A percentile compares a stretch with the other conserved stretches of the same genome.
Evolutionary conservation across 305 asterid genomes (phyloP).

Genomic region (Fraxinus ornus): DNA sequence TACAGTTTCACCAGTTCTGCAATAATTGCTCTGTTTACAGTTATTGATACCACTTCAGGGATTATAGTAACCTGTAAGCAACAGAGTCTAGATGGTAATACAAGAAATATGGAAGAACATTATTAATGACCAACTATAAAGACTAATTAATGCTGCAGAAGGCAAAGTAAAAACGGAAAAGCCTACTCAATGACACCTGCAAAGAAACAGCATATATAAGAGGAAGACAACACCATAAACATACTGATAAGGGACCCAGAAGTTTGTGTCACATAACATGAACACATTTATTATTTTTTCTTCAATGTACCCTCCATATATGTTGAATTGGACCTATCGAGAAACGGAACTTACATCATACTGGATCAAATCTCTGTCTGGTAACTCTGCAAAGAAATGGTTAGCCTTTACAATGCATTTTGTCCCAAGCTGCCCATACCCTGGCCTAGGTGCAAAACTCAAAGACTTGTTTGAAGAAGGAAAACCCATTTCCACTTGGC

Average conservation of each 20-base stretch:
- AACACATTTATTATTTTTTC: slow-evolving; percentile 22
- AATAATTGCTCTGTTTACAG: slow-evolving; percentile 74
- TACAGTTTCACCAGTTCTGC: slow-evolving; percentile 79
- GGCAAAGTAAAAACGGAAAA: slow-evolving; percentile 31
- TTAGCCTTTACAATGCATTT: slow-evolving; percentile 94
- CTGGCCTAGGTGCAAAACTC: slow-evolving; percentile 80
- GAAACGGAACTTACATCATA: slow-evolving; percentile 78
- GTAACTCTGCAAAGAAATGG: slow-evolving; percentile 92
- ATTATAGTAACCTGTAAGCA: slow-evolving; percentile 70
- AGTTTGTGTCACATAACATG: slow-evolving; percentile 30
- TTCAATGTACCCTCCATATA: slow-evolving; percentile 19
- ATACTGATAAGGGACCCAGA: slow-evolving; percentile 44
- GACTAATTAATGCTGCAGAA: slow-evolving; percentile 50
- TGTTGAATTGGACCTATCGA: slow-evolving; percentile 16
- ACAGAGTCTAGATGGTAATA: slow-evolving; percentile 18
- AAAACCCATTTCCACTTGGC: slow-evolving; percentile 41
- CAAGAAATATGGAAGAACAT: slow-evolving; percentile 30
- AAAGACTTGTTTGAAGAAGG: slow-evolving; percentile 74
- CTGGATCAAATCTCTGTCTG: slow-evolving; percentile 87
- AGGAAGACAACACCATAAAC: slow-evolving; percentile 34
- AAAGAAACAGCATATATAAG: slow-evolving; percentile 20
- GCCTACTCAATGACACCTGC: slow-evolving; percentile 8
- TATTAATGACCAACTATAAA: slow-evolving; percentile 33
- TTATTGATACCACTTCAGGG: slow-evolving; percentile 87
- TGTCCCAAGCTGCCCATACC: slow-evolving; percentile 86